Percentiles rank a stretch among this genome's conserved stretches.
Conservation (phyloP, 805 yeast species). For the Starmerella riodocensis region DNA sequence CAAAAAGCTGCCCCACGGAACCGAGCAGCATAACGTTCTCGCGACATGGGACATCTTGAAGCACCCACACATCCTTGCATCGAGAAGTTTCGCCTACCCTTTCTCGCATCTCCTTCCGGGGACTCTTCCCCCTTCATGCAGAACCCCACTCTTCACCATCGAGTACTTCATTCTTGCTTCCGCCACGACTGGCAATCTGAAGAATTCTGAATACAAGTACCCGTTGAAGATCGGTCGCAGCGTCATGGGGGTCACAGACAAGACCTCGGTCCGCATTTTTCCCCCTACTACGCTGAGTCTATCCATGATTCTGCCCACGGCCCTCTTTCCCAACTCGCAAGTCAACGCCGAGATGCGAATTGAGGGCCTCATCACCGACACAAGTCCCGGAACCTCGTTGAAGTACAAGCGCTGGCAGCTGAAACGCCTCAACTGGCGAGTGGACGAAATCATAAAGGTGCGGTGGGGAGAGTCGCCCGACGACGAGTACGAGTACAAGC, state of each 20-base stretch:
- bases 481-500: constrained; percentile 44
- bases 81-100: constrained; percentile 78
- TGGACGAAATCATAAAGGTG: constrained; percentile 54
- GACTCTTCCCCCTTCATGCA: constrained; percentile 61
- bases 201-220: constrained; percentile 8
- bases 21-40: constrained; percentile 35
- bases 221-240: constrained; percentile 56
- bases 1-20: constrained; percentile 15
- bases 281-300: constrained; percentile 93
- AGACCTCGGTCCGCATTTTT: constrained; percentile 77
- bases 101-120: constrained; percentile 86
- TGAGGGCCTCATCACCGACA: constrained; percentile 38
- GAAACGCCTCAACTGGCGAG: constrained; percentile 77
- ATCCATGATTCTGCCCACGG: constrained; percentile 75
- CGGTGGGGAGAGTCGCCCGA: constrained; percentile 8
- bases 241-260: constrained; percentile 65
- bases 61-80: constrained; percentile 39
- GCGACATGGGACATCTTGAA: constrained; percentile 82
- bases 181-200: constrained; percentile 12
- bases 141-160: constrained; percentile 47
- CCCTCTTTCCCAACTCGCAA: constrained; percentile 72
- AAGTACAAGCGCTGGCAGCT: constrained; percentile 65
- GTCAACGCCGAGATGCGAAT: constrained; percentile 73
- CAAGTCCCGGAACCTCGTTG: constrained; percentile 1
- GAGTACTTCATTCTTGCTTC: constrained; percentile 64